phyloP scores from a whole-genome alignment of 1,139 yeast species.

The Suhomyces atakaporum region DNA sequence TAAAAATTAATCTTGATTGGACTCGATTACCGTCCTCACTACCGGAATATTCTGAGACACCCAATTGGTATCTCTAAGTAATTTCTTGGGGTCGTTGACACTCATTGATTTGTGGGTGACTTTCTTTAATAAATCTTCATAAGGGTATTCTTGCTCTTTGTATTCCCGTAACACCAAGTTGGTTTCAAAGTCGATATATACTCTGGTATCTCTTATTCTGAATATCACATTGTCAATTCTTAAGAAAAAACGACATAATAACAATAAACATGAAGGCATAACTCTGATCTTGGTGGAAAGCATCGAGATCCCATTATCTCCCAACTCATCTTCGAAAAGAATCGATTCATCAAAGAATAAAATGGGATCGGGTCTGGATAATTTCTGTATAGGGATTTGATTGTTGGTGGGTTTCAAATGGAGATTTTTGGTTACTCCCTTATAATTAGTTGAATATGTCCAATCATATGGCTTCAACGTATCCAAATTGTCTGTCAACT shows the following conservation, averaged over 20 bases:
- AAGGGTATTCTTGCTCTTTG: constrained; percentile 70
- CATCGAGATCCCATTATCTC: constrained; percentile 90
- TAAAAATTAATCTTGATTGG: too few relatives aligned
- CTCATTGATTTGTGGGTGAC: constrained; percentile 37
- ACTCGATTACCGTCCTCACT: constrained; percentile 22
- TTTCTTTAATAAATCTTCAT: constrained; percentile 52
- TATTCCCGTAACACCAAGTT: constrained; percentile 72
- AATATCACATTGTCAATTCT: constrained; percentile 89
- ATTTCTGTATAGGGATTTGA: constrained; percentile 66
- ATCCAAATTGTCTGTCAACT: constrained; percentile 43
- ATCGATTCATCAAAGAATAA: constrained; percentile 86
- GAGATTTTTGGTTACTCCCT: constrained; percentile 51
- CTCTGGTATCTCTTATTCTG: constrained; percentile 80
- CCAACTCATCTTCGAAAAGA: constrained; percentile 90
- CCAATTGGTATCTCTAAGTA: constrained; percentile 82
- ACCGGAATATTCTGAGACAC: constrained; percentile 63
- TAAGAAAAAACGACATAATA: constrained; percentile 76
- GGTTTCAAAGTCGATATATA: constrained; percentile 75
- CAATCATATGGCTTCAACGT: constrained; percentile 82
- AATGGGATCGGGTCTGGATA: constrained; percentile 80
- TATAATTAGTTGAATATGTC: constrained; percentile 86
- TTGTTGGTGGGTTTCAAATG: constrained; percentile 26
- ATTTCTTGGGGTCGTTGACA: constrained; percentile 69
- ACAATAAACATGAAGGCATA: constrained; percentile 76
- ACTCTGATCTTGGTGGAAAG: constrained; percentile 80